These are phyloP conservation scores for Trifolium subterraneum DNA, from an alignment of 306 rosid species.

Conservation along the genomic window DNA sequence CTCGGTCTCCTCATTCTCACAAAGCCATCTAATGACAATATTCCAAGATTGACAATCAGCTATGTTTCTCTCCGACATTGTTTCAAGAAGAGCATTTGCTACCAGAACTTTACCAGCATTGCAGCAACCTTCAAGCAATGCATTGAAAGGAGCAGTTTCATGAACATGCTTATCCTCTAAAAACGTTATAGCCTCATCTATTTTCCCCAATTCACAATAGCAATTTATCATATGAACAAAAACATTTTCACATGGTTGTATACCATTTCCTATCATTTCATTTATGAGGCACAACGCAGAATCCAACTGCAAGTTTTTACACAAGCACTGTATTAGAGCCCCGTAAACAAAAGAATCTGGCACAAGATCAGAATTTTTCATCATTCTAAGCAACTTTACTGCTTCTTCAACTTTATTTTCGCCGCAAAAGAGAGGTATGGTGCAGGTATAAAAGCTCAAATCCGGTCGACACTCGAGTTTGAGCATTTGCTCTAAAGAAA, in stretches of 20 bases:
- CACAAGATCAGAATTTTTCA: slow-evolving; percentile 64
- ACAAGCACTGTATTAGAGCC: slow-evolving; percentile 62
- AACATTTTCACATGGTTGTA: slow-evolving; percentile 39
- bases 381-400: slow-evolving; percentile 61
- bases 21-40: slow-evolving; percentile 66
- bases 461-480: slow-evolving; percentile 54
- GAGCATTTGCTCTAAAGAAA: slow-evolving; percentile 56
- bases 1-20: slow-evolving; percentile 61
- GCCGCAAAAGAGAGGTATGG: slow-evolving; percentile 72
- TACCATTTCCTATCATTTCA: slow-evolving; percentile 60
- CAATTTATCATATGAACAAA: slow-evolving; percentile 54
- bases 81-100: slow-evolving; percentile 58
- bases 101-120: slow-evolving; percentile 50
- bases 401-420: slow-evolving; percentile 65
- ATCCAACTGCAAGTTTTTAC: slow-evolving; percentile 64
- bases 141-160: slow-evolving; percentile 72
- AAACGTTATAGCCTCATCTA: slow-evolving; percentile 67
- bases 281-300: slow-evolving; percentile 55
- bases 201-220: slow-evolving; percentile 67
- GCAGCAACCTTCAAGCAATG: slow-evolving; percentile 80
- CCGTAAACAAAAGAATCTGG: slow-evolving; percentile 56
- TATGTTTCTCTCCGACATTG: slow-evolving; percentile 62
- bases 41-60: slow-evolving; percentile 77
- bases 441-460: slow-evolving; percentile 61
- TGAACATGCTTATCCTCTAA: slow-evolving; percentile 61